Evolutionary conservation across 176 grass and related monocot species (phyloP).

Genomic region (Triticum dicoccoides): DNA sequence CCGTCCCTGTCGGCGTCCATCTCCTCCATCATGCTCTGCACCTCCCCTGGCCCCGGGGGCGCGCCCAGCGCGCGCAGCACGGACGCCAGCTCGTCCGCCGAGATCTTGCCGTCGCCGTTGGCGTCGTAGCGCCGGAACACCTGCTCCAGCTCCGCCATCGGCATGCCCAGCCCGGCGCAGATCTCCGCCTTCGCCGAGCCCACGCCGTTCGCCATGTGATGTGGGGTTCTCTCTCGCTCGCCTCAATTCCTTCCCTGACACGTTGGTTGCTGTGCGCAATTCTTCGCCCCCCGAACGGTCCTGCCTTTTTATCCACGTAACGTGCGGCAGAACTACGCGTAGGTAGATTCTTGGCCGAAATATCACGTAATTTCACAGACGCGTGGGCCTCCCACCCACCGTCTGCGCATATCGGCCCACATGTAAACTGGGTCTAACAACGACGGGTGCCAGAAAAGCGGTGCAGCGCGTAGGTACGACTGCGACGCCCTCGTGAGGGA

Average conservation of each 20-base stretch:
- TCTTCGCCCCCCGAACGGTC: neutral
- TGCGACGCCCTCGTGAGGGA: neutral
- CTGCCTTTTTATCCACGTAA: slow-evolving; percentile 19
- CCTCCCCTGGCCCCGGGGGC: slow-evolving; percentile 35
- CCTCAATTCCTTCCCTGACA: neutral
- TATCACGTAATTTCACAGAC: neutral
- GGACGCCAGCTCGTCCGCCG: slow-evolving; percentile 43
- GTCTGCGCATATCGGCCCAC: neutral
- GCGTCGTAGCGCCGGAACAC: slow-evolving; percentile 59
- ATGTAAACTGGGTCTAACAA: neutral
- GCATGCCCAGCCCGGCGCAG: slow-evolving; percentile 16
- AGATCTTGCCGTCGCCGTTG: slow-evolving; percentile 72
- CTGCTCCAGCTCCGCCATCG: slow-evolving; percentile 44
- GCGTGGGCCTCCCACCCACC: neutral
- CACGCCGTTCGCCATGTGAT: slow-evolving; percentile 18
- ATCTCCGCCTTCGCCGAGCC: neutral
- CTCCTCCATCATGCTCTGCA: slow-evolving; percentile 71
- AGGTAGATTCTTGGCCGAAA: neutral
- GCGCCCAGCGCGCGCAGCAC: slow-evolving; percentile 44
- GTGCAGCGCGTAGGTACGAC: neutral
- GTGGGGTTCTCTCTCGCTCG: neutral
- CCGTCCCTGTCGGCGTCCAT: slow-evolving; percentile 68
- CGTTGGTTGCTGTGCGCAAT: neutral
- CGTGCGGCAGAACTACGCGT: neutral
- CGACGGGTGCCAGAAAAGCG: neutral